These are phyloP conservation scores for Benincasa hispida DNA, from an alignment of 306 rosid genomes.

Conservation along the genomic window DNA sequence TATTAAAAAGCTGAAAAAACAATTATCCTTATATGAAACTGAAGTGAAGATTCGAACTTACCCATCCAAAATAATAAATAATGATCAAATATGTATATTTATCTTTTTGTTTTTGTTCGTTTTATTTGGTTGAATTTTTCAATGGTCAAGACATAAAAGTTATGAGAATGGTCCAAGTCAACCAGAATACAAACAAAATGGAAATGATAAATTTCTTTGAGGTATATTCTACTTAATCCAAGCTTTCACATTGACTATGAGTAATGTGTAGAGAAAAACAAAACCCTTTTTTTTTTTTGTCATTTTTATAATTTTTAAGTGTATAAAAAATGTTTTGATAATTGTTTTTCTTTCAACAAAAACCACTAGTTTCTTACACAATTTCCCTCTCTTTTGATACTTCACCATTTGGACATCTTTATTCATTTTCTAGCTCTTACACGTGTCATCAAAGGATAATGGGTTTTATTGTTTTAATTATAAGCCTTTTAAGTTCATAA, in stretches of 20 bases:
- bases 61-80: no score
- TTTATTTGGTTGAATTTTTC: not conserved
- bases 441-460: not conserved
- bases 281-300: not conserved
- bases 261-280: not conserved
- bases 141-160: not conserved
- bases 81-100: not conserved
- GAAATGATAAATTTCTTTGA: not conserved
- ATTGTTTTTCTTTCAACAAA: not conserved
- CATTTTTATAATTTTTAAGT: not conserved
- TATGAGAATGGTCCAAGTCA: not conserved
- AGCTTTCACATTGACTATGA: constrained; percentile 2
- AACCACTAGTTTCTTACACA: not conserved
- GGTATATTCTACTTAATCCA: not conserved
- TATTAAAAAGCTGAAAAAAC: no score
- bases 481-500: no score
- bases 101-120: not conserved
- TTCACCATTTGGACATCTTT: not conserved
- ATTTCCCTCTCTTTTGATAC: not conserved
- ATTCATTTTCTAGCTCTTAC: not conserved
- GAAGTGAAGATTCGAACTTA: no score
- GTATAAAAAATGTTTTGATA: no score
- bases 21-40: no score
- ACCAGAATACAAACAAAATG: not conserved
- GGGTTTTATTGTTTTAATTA: no score